These are phyloP conservation scores for Hirschioporus abietinus DNA, from an alignment of 768 basidiomycete species.

Conservation along the genomic window DNA sequence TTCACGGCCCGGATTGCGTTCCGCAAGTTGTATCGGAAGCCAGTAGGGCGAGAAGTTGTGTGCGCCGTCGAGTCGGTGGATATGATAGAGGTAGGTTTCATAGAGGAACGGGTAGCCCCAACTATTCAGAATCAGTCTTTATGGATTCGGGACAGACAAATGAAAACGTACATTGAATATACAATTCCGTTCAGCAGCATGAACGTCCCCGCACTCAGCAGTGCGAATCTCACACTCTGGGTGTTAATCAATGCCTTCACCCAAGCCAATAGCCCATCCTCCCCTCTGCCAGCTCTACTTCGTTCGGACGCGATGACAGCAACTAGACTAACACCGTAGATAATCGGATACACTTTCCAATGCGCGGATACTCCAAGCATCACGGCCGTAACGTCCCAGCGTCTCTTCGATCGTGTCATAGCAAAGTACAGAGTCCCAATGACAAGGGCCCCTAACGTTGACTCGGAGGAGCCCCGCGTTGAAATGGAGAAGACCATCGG, in stretches of 20 bases:
- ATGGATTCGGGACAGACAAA: constrained; percentile 8
- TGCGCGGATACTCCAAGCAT: constrained; percentile 80
- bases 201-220: constrained; percentile 70
- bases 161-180: constrained; percentile 66
- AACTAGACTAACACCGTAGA: constrained; percentile 81
- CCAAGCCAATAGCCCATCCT: constrained; percentile 23
- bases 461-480: constrained; percentile 94
- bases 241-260: constrained; percentile 40
- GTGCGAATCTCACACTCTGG: constrained; percentile 56
- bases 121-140: constrained; percentile 34
- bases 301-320: constrained; percentile 37
- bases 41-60: constrained; percentile 99
- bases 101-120: constrained; percentile 93
- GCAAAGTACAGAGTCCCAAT: constrained; percentile 61
- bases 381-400: constrained; percentile 64
- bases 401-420: constrained; percentile 31
- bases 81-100: constrained; percentile 91
- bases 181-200: constrained; percentile 51
- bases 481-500: constrained; percentile 95
- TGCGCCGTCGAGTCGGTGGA: constrained; percentile 87
- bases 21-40: constrained; percentile 85
- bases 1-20: constrained; percentile 15
- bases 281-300: constrained; percentile 12
- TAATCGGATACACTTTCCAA: constrained; percentile 96
- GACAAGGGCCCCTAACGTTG: constrained; percentile 76